These are phyloP conservation scores for Epichloe bromicola DNA, from an alignment of 2,329 filamentous ascomycete species.

Conservation along the genomic window DNA sequence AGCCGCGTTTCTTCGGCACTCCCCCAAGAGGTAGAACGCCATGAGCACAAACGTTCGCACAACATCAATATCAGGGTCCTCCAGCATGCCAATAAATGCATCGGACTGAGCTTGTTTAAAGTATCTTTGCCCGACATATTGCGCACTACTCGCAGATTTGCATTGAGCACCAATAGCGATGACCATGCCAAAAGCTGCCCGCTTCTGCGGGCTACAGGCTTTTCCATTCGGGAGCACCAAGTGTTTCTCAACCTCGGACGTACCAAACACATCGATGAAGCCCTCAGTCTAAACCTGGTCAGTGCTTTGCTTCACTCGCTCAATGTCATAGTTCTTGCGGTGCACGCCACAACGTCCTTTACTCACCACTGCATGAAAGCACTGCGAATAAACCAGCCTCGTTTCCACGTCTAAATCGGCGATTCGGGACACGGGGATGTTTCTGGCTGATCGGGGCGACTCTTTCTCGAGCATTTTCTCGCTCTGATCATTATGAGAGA, in stretches of 20 bases:
- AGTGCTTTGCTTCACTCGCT: not conserved
- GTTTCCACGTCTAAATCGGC: conserved; percentile 8
- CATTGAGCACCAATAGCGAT: conserved; percentile 16
- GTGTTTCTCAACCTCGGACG: conserved; percentile 15
- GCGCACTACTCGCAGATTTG: conserved; percentile 14
- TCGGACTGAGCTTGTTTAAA: conserved; percentile 16
- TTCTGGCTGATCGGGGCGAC: conserved; percentile 6
- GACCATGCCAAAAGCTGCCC: conserved; percentile 25
- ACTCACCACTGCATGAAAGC: conserved; percentile 12
- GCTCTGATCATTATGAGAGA: conserved; percentile 36
- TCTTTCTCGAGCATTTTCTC: conserved; percentile 41
- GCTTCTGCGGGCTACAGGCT: conserved; percentile 2
- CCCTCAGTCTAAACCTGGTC: conserved; percentile 18
- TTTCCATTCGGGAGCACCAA: conserved; percentile 7
- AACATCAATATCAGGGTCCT: conserved; percentile 41
- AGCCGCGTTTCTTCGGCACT: conserved; percentile 44
- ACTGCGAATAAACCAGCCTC: conserved; percentile 8
- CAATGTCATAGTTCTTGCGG: not conserved
- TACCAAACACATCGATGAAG: conserved; percentile 20
- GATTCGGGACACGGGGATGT: not conserved
- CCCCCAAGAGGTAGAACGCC: conserved; percentile 48
- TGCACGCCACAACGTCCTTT: not conserved
- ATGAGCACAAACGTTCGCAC: conserved; percentile 40
- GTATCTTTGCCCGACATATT: conserved; percentile 24
- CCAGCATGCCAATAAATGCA: conserved; percentile 20